These are phyloP conservation scores for Anthostomella pinea DNA, from an alignment of 2,329 filamentous ascomycete species.

Conservation along the genomic window DNA sequence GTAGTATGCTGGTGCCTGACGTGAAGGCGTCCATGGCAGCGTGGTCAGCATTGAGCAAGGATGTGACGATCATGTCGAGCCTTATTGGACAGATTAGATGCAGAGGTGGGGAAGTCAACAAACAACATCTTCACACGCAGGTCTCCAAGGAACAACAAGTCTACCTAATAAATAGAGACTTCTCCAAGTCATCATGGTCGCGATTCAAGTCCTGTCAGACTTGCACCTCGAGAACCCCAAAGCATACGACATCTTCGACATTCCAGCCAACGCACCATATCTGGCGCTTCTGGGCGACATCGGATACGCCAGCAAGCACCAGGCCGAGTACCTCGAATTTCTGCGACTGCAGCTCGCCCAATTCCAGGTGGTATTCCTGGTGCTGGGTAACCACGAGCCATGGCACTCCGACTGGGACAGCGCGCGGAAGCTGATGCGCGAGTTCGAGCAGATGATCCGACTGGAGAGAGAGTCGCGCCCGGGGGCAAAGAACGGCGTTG, in stretches of 20 bases:
- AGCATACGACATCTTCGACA: conserved; percentile 49
- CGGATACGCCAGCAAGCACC: conserved; percentile 40
- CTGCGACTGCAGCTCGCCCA: conserved; percentile 44
- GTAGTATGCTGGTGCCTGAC: too few relatives aligned
- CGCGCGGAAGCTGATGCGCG: conserved; percentile 27
- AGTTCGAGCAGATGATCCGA: conserved; percentile 30
- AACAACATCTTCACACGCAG: too few relatives aligned
- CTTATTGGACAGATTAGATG: too few relatives aligned
- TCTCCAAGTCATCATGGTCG: conserved; percentile 23
- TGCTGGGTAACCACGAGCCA: conserved; percentile 57
- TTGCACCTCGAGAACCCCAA: conserved; percentile 52
- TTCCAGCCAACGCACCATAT: conserved; percentile 44
- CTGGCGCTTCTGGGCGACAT: conserved; percentile 58
- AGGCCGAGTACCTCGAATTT: conserved; percentile 44
- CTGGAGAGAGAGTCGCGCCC: conserved; percentile 13
- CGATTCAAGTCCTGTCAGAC: conserved; percentile 53
- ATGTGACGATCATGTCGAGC: too few relatives aligned
- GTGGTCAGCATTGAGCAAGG: too few relatives aligned
- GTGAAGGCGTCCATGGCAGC: too few relatives aligned
- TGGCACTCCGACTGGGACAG: conserved; percentile 41
- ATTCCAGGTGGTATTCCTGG: conserved; percentile 49
- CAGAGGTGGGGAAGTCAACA: too few relatives aligned
- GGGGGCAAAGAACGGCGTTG: too few relatives aligned
- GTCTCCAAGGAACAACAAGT: too few relatives aligned
- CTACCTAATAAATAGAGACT: too few relatives aligned